Evolutionary conservation across 768 basidiomycete genomes (phyloP).

Genomic region (Collybia mongolica): DNA sequence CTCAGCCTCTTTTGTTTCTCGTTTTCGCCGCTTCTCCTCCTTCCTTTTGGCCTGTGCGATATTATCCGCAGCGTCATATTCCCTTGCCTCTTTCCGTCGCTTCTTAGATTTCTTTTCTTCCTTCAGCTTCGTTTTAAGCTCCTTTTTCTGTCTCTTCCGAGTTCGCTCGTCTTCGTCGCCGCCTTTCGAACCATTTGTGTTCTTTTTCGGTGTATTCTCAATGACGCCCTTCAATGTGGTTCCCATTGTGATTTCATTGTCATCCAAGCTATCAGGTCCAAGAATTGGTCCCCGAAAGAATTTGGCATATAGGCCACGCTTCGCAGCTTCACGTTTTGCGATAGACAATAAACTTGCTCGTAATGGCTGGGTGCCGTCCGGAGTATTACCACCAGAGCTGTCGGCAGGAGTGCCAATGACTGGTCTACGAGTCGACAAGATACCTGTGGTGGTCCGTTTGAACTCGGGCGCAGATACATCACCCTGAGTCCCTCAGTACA

Average conservation of each 20-base stretch:
- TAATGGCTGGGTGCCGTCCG: constrained; percentile 27
- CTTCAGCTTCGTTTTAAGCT: constrained; percentile 17
- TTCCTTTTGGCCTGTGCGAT: constrained; percentile 1
- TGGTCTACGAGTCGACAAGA: constrained; percentile 72
- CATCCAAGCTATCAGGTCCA: constrained; percentile 37
- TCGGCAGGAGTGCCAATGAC: constrained; percentile 45
- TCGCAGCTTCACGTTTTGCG: constrained; percentile 81
- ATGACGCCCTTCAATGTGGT: too few relatives aligned
- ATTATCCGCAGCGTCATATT: background rate
- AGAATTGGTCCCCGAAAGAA: constrained; percentile 81
- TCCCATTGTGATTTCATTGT: background rate
- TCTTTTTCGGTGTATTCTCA: constrained; percentile 7
- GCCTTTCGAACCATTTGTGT: constrained; percentile 6
- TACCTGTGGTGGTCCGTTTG: constrained; percentile 67
- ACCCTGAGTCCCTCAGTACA: constrained; percentile 4
- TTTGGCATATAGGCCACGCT: constrained; percentile 68
- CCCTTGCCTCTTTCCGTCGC: constrained; percentile 3
- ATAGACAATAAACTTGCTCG: constrained; percentile 52
- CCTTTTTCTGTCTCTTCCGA: constrained; percentile 14
- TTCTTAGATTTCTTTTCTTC: constrained; percentile 16
- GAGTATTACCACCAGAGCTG: constrained; percentile 44
- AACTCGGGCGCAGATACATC: constrained; percentile 6
- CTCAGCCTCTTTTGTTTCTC: constrained; percentile 4
- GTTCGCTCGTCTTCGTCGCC: constrained; percentile 11
- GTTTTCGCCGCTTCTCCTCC: constrained; percentile 18